These are phyloP conservation scores for Ophiosphaerella korrae DNA, from an alignment of 2,329 filamentous ascomycete genomes.

Conservation along the genomic window DNA sequence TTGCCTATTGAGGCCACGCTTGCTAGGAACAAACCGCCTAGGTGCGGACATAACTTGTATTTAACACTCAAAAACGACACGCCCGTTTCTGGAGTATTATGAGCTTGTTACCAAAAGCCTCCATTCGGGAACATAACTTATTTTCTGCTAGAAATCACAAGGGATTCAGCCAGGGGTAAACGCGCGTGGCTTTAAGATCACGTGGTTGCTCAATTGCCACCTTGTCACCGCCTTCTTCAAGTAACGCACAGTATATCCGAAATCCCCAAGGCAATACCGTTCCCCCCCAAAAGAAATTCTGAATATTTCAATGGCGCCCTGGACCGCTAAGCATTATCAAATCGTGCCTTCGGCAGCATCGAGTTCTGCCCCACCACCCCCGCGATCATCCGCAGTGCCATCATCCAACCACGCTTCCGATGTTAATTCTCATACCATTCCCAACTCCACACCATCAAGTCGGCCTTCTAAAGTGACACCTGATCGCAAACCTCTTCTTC, in stretches of 20 bases:
- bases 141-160: too few relatives aligned
- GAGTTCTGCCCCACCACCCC: conserved; percentile 24
- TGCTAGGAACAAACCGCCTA: not conserved
- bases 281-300: too few relatives aligned
- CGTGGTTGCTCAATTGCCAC: too few relatives aligned
- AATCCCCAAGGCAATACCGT: too few relatives aligned
- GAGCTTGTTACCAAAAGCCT: too few relatives aligned
- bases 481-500: conserved; percentile 50
- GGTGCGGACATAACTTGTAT: not conserved
- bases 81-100: too few relatives aligned
- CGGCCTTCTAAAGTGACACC: conserved; percentile 27
- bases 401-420: conserved; percentile 16
- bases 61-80: not conserved
- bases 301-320: not conserved
- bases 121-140: too few relatives aligned
- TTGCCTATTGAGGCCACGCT: not conserved
- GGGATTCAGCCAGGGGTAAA: too few relatives aligned
- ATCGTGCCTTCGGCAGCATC: conserved; percentile 3
- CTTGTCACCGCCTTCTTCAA: too few relatives aligned
- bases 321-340: not conserved
- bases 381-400: conserved; percentile 37
- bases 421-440: conserved; percentile 1
- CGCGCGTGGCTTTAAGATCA: too few relatives aligned
- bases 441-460: not conserved
- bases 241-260: too few relatives aligned